A percentile compares a stretch with the other conserved stretches of the same genome.
These are phyloP conservation scores for Raphanus sativus DNA, from an alignment of 345 rosid genomes.

Conservation along the genomic window DNA sequence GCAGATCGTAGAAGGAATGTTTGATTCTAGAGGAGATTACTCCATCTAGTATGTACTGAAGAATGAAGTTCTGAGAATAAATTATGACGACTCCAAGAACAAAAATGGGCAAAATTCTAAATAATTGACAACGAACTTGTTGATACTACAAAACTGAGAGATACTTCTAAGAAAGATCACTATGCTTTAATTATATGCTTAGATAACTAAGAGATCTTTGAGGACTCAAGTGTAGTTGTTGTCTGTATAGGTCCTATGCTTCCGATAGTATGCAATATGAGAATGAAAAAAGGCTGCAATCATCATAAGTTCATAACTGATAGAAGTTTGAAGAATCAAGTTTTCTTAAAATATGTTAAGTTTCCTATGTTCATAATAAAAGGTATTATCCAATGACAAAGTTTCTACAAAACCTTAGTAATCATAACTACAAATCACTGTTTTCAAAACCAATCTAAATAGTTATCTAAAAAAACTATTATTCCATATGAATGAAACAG, in stretches of 20 bases:
- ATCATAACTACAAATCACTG: neutral
- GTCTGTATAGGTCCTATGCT: no score
- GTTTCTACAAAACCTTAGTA: neutral
- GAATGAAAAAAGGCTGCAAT: neutral
- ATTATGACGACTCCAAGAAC: neutral
- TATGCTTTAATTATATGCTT: neutral
- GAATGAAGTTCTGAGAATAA: no score
- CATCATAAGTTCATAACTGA: neutral
- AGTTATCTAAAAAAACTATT: neutral
- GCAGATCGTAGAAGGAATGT: neutral
- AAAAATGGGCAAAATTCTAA: neutral
- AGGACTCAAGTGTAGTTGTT: no score
- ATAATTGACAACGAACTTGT: neutral
- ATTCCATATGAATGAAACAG: neutral
- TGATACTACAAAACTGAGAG: neutral
- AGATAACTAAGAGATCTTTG: no score
- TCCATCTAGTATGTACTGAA: neutral
- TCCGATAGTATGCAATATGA: neutral
- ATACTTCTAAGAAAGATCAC: no score
- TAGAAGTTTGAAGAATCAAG: neutral
- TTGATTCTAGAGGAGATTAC: neutral
- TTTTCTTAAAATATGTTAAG: neutral
- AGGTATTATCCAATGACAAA: neutral
- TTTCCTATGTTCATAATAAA: neutral
- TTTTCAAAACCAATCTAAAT: neutral